Evolutionary conservation across 257 asterid species (phyloP).

Genomic region (Capsicum pubescens): DNA sequence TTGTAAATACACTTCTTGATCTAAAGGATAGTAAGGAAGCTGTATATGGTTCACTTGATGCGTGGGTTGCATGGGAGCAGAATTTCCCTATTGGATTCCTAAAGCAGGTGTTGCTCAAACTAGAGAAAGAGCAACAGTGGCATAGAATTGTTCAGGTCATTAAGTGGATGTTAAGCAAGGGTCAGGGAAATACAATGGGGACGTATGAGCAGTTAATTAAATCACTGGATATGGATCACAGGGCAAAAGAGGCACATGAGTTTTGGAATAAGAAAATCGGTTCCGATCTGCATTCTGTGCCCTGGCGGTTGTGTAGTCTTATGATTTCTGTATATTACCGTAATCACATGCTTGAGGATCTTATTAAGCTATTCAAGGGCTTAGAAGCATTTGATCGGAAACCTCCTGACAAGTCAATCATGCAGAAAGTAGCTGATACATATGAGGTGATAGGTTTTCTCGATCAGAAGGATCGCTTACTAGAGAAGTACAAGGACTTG

Average conservation of each 20-base stretch:
- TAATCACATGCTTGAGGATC: constrained; percentile 72
- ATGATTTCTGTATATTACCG: constrained; percentile 80
- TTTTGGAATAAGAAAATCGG: constrained; percentile 81
- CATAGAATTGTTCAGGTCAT: constrained; percentile 80
- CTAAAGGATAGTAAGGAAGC: constrained; percentile 64
- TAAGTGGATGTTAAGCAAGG: constrained; percentile 95
- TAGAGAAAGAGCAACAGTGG: constrained; percentile 90
- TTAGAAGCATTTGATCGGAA: constrained; percentile 77
- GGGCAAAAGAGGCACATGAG: constrained; percentile 73
- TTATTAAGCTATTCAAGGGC: constrained; percentile 77
- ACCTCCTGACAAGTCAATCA: constrained; percentile 76
- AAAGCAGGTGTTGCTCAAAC: constrained; percentile 60
- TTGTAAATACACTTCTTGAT: constrained; percentile 61
- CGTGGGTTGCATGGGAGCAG: constrained; percentile 93
- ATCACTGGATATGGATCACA: constrained; percentile 82
- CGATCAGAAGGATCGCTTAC: constrained; percentile 71
- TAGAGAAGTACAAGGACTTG: constrained; percentile 71
- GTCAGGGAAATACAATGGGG: constrained; percentile 80
- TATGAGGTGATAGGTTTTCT: constrained; percentile 64
- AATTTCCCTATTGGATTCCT: constrained; percentile 76
- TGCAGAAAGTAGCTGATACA: constrained; percentile 77
- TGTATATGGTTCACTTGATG: constrained; percentile 75
- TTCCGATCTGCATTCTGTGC: constrained; percentile 72
- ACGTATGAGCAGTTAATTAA: constrained; percentile 78
- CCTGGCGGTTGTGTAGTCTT: constrained; percentile 74